Evolutionary conservation across 192 early-diverging fungal species (phyloP), one percentile per base, ranked within the genome.

Genomic region (Coemansia sp.): DNA sequence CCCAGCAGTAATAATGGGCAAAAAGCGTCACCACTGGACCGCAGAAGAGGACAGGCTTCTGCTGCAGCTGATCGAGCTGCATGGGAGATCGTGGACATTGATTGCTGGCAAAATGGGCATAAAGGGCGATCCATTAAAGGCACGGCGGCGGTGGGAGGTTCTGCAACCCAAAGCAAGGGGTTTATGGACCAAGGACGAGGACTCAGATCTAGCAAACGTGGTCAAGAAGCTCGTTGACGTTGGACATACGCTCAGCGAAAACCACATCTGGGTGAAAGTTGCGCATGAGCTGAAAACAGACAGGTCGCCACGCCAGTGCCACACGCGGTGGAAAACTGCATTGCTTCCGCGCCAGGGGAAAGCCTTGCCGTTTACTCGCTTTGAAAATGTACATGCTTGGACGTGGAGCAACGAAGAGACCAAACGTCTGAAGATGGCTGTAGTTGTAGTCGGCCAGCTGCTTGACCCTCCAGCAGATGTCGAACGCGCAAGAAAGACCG

Each of bases 91-190:
- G n/a, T 75, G 73, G 69, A 66, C 52, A 5, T 54, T 54, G 1
- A 75, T 81, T 60, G 78, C 78, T 8, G 33, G 28, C 10, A 60
- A 58, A 40, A 69, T 81, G 20, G 73, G 73, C 1, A 67, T 81
- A 5, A 10, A 51, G 11, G 78, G 78, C 32, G 63, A 61, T 30
- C 28, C 70, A 16, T 11, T 64, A 12, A 72, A 75, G 38, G 66
- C 56, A 16, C 69, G 69, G 32, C 61, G 69, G 12, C 69, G 78
- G 33, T 76, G 73, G 73, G 54, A 56, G 38, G 56, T 49, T 16
- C 60, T 81, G 25, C 78, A 81, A 60, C 60, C 66, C 31, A 69
- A 64, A 48, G 6, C 29, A 1, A n/a, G n/a, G 28, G 42, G 36
- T 36, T 16, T 18, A 22, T 81, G 78, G 78, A 55, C 66, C 22